Base-by-base conservation (phyloP, 352 stramenopile genomes). In the Blastocystis sp. region DNA sequence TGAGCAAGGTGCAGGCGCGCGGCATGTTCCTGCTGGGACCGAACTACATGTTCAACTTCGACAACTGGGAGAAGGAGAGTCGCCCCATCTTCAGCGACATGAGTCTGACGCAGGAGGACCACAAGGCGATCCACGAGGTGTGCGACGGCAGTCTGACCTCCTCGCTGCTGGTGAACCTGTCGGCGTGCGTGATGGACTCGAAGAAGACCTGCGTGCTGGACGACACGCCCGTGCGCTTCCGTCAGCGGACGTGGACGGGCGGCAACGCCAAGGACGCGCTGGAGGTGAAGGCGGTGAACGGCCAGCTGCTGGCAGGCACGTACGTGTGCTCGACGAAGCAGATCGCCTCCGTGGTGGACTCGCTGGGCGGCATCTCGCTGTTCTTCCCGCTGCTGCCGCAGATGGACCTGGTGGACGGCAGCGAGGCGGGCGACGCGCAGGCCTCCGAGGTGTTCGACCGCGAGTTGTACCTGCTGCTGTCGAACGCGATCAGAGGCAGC, bases 1-100 rank as follows among this genome's bases (percentile, higher is more conserved):
- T 89, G 29, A 41, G 26, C 2, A 89, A 89, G 39, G 10, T 16
- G 16, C 79, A 89, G 67, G 79, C 60, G 16, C 37, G 50, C 31
- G 74, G 74, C 16, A 85, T 85, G 13, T 69, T 69, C 33, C 55
- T 85, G 55, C 74, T 85, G 41, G 74, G 74, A 2, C 62, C 79
- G 0, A 80, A 89, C 60, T 89, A 89, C 51, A 89, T 89, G 79
- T 89, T 65, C 29, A 89, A 89, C 59, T 89, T 89, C 39, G 79
- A 89, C 16, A 77, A 62, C 24, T 37, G 39, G 2, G 33, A 3
- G 10, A 81, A 41, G 16, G 71, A 81, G 24, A 41, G 29, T n/a
- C 35, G 24, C 19, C 6, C 74, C 2, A 10, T 67, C 9, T 69
- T 69, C 35, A 55, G 70, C 1, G 21, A 63, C 29, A 33, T n/a